Evolutionary conservation across 1,284 basidiomycete genomes (phyloP), one percentile per base, ranked within the genome.

Genomic region (Amylostereum areolatum): DNA sequence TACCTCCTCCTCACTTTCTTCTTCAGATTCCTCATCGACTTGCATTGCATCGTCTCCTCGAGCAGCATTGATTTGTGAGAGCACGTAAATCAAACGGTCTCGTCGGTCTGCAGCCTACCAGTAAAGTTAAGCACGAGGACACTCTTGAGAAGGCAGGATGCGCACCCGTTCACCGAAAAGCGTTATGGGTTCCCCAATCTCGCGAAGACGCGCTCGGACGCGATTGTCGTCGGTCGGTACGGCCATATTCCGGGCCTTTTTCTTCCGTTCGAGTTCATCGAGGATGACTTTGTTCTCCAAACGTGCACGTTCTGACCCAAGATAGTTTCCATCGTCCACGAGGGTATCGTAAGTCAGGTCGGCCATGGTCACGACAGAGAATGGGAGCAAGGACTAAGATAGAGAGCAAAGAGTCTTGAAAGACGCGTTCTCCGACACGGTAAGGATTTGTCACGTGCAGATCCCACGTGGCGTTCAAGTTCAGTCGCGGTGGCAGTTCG

Each of bases 221-320:
- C 89, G 87, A 59, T 80, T 85, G 68, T 99, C 97, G 65, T 98
- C 95, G 6, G 97, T 99, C 4, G 97, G 97, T 3, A 99, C 92
- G 11, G 95, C 95, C 69, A 98, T 81, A 52, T 76, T 86, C 53
- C 96, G 80, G n/a, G 94, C 89, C 60, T 91, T 85, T 74, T 94
- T 96, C 76, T 93, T 96, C 57, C 92, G 80, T 65, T 97, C 93
- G n/a, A 97, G 80, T 67, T 95, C 92, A 63, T 93, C 89, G 47
- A 94, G 74, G 44, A 94, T 79, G 52, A 85, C 83, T 59, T 89
- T 83, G 72, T 92, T 89, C 65, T 89, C 87, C 42, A 80, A 63
- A 54, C 79, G 73, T 47, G 85, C 87, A 40, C 87, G 71, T 56
- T 89, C 86, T 7, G 85, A 77, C 52, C 83, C 81, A 24, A 81